Base-by-base conservation (phyloP, 2,329 filamentous ascomycete genomes). In the Fusarium buxicola region DNA sequence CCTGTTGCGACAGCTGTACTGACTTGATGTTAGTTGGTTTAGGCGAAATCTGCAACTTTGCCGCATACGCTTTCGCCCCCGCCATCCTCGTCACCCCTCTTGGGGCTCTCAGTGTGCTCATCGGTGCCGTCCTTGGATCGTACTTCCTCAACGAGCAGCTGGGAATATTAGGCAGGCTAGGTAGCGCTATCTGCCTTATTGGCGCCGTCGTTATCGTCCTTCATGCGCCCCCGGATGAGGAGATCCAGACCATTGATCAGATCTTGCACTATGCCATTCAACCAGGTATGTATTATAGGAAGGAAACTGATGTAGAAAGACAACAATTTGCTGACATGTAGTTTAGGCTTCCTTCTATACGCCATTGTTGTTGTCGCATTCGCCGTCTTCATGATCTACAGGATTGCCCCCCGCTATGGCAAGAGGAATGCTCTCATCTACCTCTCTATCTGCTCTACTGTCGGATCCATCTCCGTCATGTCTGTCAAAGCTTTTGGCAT, bases 401-500 rank as follows among this genome's bases (percentile, higher is more conserved):
- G 89, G 76, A 84, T 99, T 65, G 92, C 93, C 8, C 95, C 95
- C 1, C 81, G 89, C 52, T 89, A 99, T 73, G 95, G 95, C 74
- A 96, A 92, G 83, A 94, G 91, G 79, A 99, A 98, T 75, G 94
- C 95, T 9, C 86, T 99, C 70, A 91, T 99, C 70, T 99, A 94
- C 78, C 89, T 99, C 68, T 97, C 94, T 69, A 98, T 99, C 70
- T 99, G 95, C 84, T 97, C 94, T 47, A 96, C 94, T 4, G 94
- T 97, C 63, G 95, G 95, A 71, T 97, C 94, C 48, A 90, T 99
- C 61, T 98, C 95, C 11, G 94, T 99, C 81, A 99, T 99, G 95
- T 93, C 95, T 28, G 92, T 98, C 78, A 99, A 99, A 82, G 95
- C 95, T 5, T 98, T 99, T 71, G 95, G 95, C 55, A 97, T 98